phyloP scores from a whole-genome alignment of 306 rosid species.

The Hippophae gyantsensis region DNA sequence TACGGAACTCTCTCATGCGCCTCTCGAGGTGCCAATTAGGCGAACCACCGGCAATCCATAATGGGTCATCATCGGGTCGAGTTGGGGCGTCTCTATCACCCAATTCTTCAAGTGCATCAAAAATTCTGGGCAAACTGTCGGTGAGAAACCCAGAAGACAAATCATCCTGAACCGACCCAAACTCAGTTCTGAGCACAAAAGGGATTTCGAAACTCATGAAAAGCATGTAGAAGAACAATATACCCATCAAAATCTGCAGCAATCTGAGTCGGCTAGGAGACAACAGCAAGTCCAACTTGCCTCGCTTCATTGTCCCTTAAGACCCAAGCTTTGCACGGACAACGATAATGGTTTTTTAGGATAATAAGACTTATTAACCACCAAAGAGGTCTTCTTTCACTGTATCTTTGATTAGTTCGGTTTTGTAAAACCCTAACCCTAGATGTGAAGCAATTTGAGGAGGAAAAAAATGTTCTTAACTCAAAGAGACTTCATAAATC shows the following conservation, averaged over 20 bases:
- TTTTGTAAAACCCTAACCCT: conserved; percentile 25
- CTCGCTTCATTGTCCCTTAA: conserved; percentile 48
- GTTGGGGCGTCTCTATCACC: conserved; percentile 18
- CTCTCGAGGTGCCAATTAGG: conserved; percentile 22
- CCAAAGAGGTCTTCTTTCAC: neutral
- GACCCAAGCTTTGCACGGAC: neutral
- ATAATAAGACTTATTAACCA: no score
- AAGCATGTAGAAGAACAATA: conserved; percentile 51
- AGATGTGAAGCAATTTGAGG: conserved; percentile 2
- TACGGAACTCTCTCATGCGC: conserved; percentile 31
- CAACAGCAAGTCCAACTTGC: conserved; percentile 39
- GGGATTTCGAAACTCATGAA: conserved; percentile 81
- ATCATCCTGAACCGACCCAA: conserved; percentile 33
- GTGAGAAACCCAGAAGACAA: conserved; percentile 27
- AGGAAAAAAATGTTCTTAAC: neutral
- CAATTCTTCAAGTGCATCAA: conserved; percentile 16
- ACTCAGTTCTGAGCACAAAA: conserved; percentile 37
- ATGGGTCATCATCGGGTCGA: conserved; percentile 24
- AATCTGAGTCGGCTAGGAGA: conserved; percentile 50
- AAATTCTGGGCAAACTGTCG: conserved; percentile 43
- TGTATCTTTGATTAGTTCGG: neutral
- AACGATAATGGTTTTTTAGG: neutral
- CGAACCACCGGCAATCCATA: conserved; percentile 22
- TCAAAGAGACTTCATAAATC: neutral
- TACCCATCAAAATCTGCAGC: conserved; percentile 57